Evolutionary conservation across 305 asterid species (phyloP).

Genomic region (Fraxinus xanthoxyloides): DNA sequence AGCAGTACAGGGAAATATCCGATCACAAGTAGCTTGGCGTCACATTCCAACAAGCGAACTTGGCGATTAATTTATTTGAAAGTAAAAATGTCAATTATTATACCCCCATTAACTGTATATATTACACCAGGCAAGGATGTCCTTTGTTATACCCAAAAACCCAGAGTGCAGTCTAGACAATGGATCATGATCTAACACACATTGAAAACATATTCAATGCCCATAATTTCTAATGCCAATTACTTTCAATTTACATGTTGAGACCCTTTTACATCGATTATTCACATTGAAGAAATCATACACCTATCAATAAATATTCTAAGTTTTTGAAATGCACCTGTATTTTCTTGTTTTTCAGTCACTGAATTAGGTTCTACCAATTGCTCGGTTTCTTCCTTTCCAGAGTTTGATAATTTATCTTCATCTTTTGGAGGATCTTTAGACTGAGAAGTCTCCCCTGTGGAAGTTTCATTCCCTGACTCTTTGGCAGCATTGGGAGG

Average conservation of each 20-base stretch:
- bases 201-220: slow-evolving; percentile 1
- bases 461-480: slow-evolving; percentile 43
- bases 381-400: slow-evolving; percentile 46
- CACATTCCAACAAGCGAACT: not conserved
- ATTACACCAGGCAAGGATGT: not conserved
- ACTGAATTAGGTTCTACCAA: slow-evolving; percentile 34
- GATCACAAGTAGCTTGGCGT: slow-evolving; percentile 18
- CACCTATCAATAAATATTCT: not conserved
- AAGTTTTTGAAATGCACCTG: slow-evolving; percentile 39
- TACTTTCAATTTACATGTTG: slow-evolving; percentile 9
- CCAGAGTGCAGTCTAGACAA: not conserved
- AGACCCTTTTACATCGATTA: slow-evolving; percentile 4
- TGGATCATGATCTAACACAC: not conserved
- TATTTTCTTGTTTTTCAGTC: slow-evolving; percentile 34
- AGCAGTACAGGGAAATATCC: slow-evolving; percentile 16
- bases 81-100: not conserved
- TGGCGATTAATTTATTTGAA: not conserved
- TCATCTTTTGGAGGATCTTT: slow-evolving; percentile 54
- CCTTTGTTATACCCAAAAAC: not conserved
- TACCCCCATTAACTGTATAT: slow-evolving; percentile 1
- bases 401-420: slow-evolving; percentile 40
- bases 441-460: slow-evolving; percentile 37
- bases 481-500: slow-evolving; percentile 53
- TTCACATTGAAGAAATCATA: not conserved
- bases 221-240: not conserved